A percentile compares a stretch with the other conserved stretches of the same genome.
Conservation (phyloP, 257 asterid species). For the Verbena officinalis region DNA sequence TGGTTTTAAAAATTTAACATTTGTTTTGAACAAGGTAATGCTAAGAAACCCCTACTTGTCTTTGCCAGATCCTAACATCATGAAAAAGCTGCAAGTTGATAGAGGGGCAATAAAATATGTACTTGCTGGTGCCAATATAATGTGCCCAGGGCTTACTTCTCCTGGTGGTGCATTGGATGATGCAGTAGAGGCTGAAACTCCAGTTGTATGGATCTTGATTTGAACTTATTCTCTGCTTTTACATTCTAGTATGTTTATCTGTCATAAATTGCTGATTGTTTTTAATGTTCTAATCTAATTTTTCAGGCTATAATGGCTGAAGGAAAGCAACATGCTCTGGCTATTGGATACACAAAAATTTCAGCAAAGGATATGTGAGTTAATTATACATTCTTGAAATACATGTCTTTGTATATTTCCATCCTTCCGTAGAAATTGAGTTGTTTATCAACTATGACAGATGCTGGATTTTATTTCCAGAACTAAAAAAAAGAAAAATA, state of each 20-base stretch:
- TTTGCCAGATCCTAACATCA: conserved; percentile 87
- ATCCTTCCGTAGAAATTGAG: neutral
- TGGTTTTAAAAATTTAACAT: neutral
- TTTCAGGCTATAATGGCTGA: conserved; percentile 98
- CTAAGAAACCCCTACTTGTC: conserved; percentile 7
- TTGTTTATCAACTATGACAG: conserved; percentile 4
- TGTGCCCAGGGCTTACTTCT: conserved; percentile 99
- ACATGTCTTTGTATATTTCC: neutral
- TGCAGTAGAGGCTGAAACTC: conserved; percentile 84
- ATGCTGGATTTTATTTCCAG: no score
- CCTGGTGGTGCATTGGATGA: conserved; percentile 96
- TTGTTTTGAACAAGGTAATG: neutral
- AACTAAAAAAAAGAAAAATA: neutral
- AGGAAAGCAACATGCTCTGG: conserved; percentile 98
- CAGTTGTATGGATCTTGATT: conserved; percentile 62
- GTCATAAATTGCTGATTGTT: conserved; percentile 10
- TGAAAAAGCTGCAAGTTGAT: conserved; percentile 97
- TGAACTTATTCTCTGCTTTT: conserved; percentile 26
- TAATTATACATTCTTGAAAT: conserved; percentile 14
- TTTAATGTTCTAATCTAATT: conserved; percentile 14
- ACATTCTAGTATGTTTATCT: conserved; percentile 3
- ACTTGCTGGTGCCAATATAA: conserved; percentile 98
- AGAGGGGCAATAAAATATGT: conserved; percentile 95
- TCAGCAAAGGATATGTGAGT: conserved; percentile 96
- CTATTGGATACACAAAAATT: conserved; percentile 96